Evolutionary conservation across 1,284 basidiomycete species (phyloP), one percentile per base, ranked within the genome.

Genomic region (Bondarzewia mesenterica): DNA sequence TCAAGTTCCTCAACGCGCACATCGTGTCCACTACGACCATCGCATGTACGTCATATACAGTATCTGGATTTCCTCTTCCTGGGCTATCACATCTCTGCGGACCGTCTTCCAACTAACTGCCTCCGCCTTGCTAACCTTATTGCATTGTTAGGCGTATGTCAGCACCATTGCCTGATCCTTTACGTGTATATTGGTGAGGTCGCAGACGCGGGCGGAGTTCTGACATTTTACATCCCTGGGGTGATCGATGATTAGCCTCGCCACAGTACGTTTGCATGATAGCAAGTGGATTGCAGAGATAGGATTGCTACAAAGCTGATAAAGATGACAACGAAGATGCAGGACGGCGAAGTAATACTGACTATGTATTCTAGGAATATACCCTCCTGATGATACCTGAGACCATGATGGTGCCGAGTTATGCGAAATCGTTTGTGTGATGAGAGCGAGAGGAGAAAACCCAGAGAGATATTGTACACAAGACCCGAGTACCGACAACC

Each of bases 101-200:
- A n/a, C 6, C 15, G 12, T 40, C 38, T 18, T 5, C 10, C 21
- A 18, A 8, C 16, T 10, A 22, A 2, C 10, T 18, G 20, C 38
- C 4, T 40, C 4, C 38, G 3, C 20, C 38, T 53, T 16, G 2
- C n/a, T n/a, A n/a, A n/a, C n/a, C n/a, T n/a, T n/a, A n/a, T n/a
- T n/a, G n/a, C n/a, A n/a, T n/a, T n/a, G n/a, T n/a, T 54, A 93
- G 91, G 86, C 63, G 78, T 94, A 49, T 93, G 91, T 60, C 81
- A 87, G 59, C 75, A 82, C 47, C 85, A 93, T 55, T 93, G 89
- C 60, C 71, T 92, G 55, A 93, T 94, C 53, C 77, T 92, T 37
- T 93, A 93, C 56, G 89, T 93, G 35, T 93, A 93, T 60, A 89
- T 93, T 46, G 91, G 91, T 7, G 86, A 90, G 42, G 74, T 85